Percentiles rank a stretch among this genome's conserved stretches.
Evolutionary conservation across 2,329 filamentous ascomycete genomes (phyloP).

Genomic region (Fusarium lyarnte): DNA sequence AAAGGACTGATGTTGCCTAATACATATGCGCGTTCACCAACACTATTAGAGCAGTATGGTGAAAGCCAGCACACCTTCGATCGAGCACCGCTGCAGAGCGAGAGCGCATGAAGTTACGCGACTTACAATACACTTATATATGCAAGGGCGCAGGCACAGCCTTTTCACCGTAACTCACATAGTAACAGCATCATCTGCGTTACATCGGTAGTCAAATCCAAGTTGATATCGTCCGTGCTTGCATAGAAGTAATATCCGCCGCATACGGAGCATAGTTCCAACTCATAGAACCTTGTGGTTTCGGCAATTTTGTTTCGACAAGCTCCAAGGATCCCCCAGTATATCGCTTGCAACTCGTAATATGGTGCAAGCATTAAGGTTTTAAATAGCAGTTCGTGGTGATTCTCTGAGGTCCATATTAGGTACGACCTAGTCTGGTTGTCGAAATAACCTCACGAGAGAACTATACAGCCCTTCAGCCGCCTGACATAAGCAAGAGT

Average conservation of each 20-base stretch:
- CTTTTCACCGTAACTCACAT: not conserved
- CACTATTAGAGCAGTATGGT: not conserved
- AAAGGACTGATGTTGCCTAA: not conserved
- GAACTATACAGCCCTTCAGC: not conserved
- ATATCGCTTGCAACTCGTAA: not conserved
- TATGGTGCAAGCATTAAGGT: not conserved
- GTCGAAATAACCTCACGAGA: not conserved
- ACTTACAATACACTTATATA: constrained; percentile 5
- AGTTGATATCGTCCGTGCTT: constrained; percentile 1
- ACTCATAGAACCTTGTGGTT: constrained; percentile 4
- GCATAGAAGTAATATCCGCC: constrained; percentile 1
- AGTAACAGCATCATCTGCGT: not conserved
- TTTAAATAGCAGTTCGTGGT: not conserved
- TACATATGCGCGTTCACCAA: constrained; percentile 3
- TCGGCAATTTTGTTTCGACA: constrained; percentile 23
- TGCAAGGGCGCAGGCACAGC: not conserved
- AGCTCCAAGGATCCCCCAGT: not conserved
- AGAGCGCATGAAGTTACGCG: constrained; percentile 1
- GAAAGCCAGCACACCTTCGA: not conserved
- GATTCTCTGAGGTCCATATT: not conserved
- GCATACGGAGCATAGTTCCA: not conserved
- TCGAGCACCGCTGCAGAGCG: not conserved
- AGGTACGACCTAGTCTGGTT: not conserved
- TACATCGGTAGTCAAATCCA: not conserved
- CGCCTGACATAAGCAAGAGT: not conserved